phyloP scores from a whole-genome alignment of 2,329 filamentous ascomycete genomes.

The Exophiala calicioides region DNA sequence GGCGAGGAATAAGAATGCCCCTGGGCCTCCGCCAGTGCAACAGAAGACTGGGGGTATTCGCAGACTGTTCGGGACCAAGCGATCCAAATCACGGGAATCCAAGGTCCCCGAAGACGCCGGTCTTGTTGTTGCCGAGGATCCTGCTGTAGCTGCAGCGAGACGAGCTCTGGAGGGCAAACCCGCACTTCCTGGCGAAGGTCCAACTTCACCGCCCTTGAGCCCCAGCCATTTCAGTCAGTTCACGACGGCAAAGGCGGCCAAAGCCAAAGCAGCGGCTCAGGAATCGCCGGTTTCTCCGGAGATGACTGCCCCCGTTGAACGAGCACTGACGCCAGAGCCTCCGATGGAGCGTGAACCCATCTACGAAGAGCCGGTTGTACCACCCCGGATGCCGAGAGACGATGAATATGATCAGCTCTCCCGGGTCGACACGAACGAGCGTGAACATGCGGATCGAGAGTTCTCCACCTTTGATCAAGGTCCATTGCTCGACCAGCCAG shows the following conservation, averaged over 20 bases:
- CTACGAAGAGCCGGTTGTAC: conserved; percentile 34
- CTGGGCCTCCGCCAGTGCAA: conserved; percentile 25
- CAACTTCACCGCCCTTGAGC: conserved; percentile 28
- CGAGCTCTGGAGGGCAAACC: conserved; percentile 32
- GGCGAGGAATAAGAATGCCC: conserved; percentile 16
- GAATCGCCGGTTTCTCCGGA: conserved; percentile 3
- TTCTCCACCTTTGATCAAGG: conserved; percentile 81
- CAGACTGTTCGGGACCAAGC: conserved; percentile 28
- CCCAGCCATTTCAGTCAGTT: conserved; percentile 28
- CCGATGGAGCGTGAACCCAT: conserved; percentile 36
- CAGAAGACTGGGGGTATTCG: conserved; percentile 28
- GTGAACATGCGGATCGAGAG: conserved; percentile 47
- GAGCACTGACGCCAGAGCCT: conserved; percentile 31
- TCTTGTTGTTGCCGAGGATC: conserved; percentile 17
- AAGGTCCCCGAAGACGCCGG: conserved; percentile 13
- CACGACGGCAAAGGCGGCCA: conserved; percentile 8
- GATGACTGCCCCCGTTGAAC: conserved; percentile 21
- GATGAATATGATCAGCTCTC: conserved; percentile 60
- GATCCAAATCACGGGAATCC: conserved; percentile 21
- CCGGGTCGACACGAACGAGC: conserved; percentile 57
- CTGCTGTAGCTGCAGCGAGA: conserved; percentile 30
- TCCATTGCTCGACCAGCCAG: conserved; percentile 80
- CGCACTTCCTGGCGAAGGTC: conserved; percentile 18
- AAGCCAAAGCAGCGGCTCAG: background rate
- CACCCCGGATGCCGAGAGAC: conserved; percentile 49